These are phyloP conservation scores for Ormosia emarginata DNA, from an alignment of 306 rosid genomes.

Conservation along the genomic window DNA sequence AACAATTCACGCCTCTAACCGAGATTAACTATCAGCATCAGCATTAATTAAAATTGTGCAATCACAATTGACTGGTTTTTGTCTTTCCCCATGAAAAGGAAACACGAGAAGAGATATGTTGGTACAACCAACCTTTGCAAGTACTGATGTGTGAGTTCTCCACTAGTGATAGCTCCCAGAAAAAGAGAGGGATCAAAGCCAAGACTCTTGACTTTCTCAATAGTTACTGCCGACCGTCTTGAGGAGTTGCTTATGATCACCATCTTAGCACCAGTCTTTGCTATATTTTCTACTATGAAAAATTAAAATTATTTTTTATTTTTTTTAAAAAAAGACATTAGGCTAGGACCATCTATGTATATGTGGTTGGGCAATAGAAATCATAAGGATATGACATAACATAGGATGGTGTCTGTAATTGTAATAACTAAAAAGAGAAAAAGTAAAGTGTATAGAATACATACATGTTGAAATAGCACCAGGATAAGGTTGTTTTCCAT, in stretches of 20 bases:
- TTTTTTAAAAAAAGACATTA: neutral
- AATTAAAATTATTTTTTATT: too few species aligned
- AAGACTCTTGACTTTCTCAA: conserved; percentile 73
- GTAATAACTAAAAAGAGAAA: too few species aligned
- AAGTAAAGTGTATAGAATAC: neutral
- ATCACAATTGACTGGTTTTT: neutral
- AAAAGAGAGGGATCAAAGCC: conserved; percentile 90
- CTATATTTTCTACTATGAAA: conserved; percentile 70
- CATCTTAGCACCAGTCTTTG: conserved; percentile 78
- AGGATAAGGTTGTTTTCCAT: conserved; percentile 92
- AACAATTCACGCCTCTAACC: neutral
- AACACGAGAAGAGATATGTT: neutral
- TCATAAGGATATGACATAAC: neutral
- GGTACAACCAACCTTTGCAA: conserved; percentile 54
- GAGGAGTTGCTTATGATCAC: conserved; percentile 95
- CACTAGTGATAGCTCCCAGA: conserved; percentile 85
- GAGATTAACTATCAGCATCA: neutral
- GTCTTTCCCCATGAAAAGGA: neutral
- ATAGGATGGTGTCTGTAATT: neutral
- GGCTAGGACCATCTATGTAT: neutral
- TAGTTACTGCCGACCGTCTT: conserved; percentile 73
- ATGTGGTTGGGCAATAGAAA: neutral
- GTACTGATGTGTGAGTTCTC: conserved; percentile 79
- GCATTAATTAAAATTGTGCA: neutral
- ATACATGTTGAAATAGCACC: conserved; percentile 75